phyloP scores from a whole-genome alignment of 371 early-diverging fungal species.

The Apophysomyces variabilis region DNA sequence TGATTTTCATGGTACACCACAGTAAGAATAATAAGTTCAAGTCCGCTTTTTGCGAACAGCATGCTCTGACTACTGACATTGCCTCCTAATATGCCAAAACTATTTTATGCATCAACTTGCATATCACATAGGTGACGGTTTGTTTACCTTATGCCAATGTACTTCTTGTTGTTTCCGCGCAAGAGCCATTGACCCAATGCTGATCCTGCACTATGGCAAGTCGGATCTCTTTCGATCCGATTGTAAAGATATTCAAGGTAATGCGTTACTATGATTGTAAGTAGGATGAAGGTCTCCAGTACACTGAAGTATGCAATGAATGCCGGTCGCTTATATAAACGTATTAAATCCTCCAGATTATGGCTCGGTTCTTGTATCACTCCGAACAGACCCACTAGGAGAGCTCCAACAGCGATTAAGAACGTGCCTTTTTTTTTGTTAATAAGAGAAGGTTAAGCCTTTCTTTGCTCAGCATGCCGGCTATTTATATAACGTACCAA shows the following conservation, averaged over 20 bases:
- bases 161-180: slow-evolving; percentile 35
- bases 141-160: slow-evolving; percentile 46
- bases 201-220: slow-evolving; percentile 9
- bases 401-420: slow-evolving; percentile 71
- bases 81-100: slow-evolving; percentile 74
- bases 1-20: slow-evolving; percentile 68
- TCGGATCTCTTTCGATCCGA: slow-evolving; percentile 23
- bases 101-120: slow-evolving; percentile 11
- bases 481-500: slow-evolving; percentile 42
- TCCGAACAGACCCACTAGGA: slow-evolving; percentile 77
- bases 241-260: slow-evolving; percentile 51
- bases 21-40: slow-evolving; percentile 73
- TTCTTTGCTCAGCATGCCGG: background rate
- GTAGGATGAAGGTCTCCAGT: slow-evolving; percentile 57
- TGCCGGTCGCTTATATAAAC: slow-evolving; percentile 69
- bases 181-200: slow-evolving; percentile 28
- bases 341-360: slow-evolving; percentile 72
- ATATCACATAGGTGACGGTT: background rate
- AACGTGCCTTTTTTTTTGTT: slow-evolving; percentile 62
- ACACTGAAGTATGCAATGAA: slow-evolving; percentile 76
- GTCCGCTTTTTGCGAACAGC: slow-evolving; percentile 81
- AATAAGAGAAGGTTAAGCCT: background rate
- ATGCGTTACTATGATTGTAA: slow-evolving; percentile 56
- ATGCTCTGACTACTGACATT: slow-evolving; percentile 78
- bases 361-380: slow-evolving; percentile 77